These are phyloP conservation scores for Sisymbrium altissimum DNA, from an alignment of 345 rosid genomes.

Conservation along the genomic window DNA sequence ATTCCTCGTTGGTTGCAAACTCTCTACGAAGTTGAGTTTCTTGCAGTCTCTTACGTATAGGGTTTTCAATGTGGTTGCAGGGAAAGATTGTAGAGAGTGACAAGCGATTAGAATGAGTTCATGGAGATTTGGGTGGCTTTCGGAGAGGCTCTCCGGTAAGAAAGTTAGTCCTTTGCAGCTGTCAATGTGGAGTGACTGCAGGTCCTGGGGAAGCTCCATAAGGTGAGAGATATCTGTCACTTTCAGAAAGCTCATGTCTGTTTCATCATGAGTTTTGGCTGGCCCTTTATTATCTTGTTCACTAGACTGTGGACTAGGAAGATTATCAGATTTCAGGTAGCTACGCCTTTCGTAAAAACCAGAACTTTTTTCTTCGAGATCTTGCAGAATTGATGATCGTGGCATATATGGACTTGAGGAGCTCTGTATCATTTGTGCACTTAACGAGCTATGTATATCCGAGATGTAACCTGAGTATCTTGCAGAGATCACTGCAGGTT, in stretches of 20 bases:
- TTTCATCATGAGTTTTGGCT: neutral
- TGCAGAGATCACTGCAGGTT: constrained; percentile 27
- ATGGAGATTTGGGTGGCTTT: constrained; percentile 22
- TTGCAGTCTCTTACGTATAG: constrained; percentile 34
- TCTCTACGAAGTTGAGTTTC: constrained; percentile 30
- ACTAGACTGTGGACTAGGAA: constrained; percentile 7
- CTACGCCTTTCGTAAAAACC: neutral
- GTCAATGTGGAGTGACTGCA: constrained; percentile 35
- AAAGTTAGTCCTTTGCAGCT: constrained; percentile 27
- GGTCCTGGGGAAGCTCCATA: constrained; percentile 30
- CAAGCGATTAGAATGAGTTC: constrained; percentile 34
- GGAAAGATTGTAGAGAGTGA: constrained; percentile 24
- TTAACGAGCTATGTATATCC: too few relatives aligned
- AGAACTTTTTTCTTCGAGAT: neutral
- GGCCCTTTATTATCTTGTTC: neutral
- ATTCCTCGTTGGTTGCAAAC: constrained; percentile 21
- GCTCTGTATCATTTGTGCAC: neutral
- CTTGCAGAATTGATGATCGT: neutral
- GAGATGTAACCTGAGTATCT: constrained; percentile 22
- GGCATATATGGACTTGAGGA: constrained; percentile 3
- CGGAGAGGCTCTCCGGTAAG: constrained; percentile 18
- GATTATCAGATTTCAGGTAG: neutral
- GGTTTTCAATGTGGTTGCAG: constrained; percentile 28
- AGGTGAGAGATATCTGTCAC: constrained; percentile 37
- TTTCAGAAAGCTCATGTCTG: constrained; percentile 23